Percentiles rank a stretch among this genome's conserved stretches.
Conservation (phyloP, 179 eudicot species). For the Spergularia azorica region DNA sequence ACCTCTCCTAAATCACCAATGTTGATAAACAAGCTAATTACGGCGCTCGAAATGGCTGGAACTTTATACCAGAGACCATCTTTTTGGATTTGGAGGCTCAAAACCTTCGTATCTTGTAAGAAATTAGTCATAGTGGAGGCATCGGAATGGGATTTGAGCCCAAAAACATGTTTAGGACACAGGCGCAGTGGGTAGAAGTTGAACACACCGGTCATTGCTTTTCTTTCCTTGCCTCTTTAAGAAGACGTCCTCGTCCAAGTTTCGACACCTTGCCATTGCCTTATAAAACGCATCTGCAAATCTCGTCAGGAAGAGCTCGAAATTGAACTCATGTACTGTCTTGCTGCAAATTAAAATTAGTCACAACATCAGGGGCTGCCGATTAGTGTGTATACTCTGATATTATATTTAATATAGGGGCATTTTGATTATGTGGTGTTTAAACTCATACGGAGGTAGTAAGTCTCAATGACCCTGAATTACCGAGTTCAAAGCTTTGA, state of each 20-base stretch:
- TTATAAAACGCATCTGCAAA: slow-evolving; percentile 10
- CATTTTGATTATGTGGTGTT: too few relatives aligned
- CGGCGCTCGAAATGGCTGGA: not conserved
- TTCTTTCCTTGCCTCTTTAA: slow-evolving; percentile 28
- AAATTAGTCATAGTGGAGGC: slow-evolving; percentile 42
- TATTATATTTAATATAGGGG: too few relatives aligned
- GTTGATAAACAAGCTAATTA: slow-evolving; percentile 1
- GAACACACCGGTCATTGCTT: slow-evolving; percentile 36
- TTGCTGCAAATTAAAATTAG: slow-evolving; percentile 24
- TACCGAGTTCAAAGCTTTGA: too few relatives aligned
- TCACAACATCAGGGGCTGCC: too few relatives aligned
- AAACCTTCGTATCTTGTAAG: slow-evolving; percentile 37
- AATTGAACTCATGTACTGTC: slow-evolving; percentile 22
- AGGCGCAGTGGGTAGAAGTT: slow-evolving; percentile 49
- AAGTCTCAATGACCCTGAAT: too few relatives aligned
- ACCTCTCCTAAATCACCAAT: slow-evolving; percentile 7
- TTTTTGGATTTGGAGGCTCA: slow-evolving; percentile 36
- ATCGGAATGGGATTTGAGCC: slow-evolving; percentile 49
- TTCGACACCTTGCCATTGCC: slow-evolving; percentile 32
- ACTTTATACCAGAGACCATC: not conserved
- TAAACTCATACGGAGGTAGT: too few relatives aligned
- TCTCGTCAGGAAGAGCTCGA: not conserved
- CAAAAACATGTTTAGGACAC: slow-evolving; percentile 48
- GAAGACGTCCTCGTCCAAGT: slow-evolving; percentile 38
- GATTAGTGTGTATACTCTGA: too few relatives aligned